Base-by-base conservation (phyloP, 2,329 filamentous ascomycete species). In the Colletotrichum scovillei region DNA sequence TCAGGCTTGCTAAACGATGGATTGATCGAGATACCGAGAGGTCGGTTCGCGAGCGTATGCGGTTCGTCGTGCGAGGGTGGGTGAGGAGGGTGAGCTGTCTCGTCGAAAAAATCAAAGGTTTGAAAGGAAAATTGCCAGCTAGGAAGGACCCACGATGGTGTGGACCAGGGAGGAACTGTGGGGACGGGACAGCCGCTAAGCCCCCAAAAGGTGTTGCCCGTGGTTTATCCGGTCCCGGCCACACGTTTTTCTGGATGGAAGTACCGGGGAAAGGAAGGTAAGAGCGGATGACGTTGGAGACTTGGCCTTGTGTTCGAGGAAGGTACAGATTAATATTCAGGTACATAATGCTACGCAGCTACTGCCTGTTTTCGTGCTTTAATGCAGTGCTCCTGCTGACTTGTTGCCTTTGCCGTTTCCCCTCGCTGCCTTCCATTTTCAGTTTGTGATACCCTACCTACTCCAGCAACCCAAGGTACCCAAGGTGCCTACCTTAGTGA, bases 71-170 rank as follows among this genome's bases (percentile, higher is more conserved):
- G 71, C 62, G 73, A 69, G 63, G 65, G 56, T 68, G 72, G 73
- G 56, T 68, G 72, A 71, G 72, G 73, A 74, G 69, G 66, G 62
- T 70, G 71, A 75, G 73, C 73, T 75, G 71, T 65, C 66, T 69
- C 67, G 73, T 75, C 69, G 74, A 75, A 75, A 75, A 75, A 75
- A 75, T 73, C 65, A 69, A 74, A 74, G 74, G 74, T 72, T 70
- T 72, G 72, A 74, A 72, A 74, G 74, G 74, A 75, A 75, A 75
- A 75, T 75, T 75, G 74, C 72, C 74, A 75, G 74, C 73, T 75
- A 62, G 69, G 73, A 68, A 63, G 32, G 72, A 72, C 63, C 72
- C 72, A 74, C 72, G 72, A 74, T 72, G 72, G 68, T 74, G 72
- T 68, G 72, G 68, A 74, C 72, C 69, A 68, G 72, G 63, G 71